These are phyloP conservation scores for Diaporthe batatas DNA, from an alignment of 2,329 filamentous ascomycete genomes.

Conservation along the genomic window DNA sequence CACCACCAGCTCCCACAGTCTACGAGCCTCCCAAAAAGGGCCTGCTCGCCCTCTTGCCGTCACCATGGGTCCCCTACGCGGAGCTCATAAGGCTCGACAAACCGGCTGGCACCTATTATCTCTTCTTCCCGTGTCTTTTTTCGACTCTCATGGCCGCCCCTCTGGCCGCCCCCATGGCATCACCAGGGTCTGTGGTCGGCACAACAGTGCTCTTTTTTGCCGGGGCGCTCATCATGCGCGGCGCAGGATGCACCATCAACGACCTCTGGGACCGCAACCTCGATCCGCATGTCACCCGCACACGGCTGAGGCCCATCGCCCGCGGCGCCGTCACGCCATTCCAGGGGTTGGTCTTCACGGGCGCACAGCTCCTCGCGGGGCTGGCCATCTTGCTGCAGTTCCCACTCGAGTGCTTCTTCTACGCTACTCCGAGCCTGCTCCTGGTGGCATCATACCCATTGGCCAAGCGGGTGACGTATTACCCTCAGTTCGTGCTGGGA, in stretches of 20 bases:
- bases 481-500: conserved; percentile 86
- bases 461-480: conserved; percentile 88
- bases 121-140: conserved; percentile 88
- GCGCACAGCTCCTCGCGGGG: conserved; percentile 79
- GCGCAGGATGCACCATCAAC: conserved; percentile 90
- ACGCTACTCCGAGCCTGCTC: conserved; percentile 80
- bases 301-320: conserved; percentile 83
- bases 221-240: conserved; percentile 87
- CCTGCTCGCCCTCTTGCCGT: conserved; percentile 76
- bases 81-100: conserved; percentile 87
- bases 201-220: conserved; percentile 79
- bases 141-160: conserved; percentile 85
- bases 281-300: conserved; percentile 83
- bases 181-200: conserved; percentile 71
- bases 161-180: conserved; percentile 71
- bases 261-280: conserved; percentile 92
- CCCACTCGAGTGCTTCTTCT: conserved; percentile 79
- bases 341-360: conserved; percentile 80
- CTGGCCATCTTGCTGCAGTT: conserved; percentile 83
- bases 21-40: conserved; percentile 81
- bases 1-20: conserved; percentile 41
- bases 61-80: conserved; percentile 81
- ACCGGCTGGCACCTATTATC: conserved; percentile 84
- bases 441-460: conserved; percentile 84
- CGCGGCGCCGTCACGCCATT: conserved; percentile 80